Evolutionary conservation across 306 rosid genomes (phyloP).

Genomic region (apple (Malus domestica)): DNA sequence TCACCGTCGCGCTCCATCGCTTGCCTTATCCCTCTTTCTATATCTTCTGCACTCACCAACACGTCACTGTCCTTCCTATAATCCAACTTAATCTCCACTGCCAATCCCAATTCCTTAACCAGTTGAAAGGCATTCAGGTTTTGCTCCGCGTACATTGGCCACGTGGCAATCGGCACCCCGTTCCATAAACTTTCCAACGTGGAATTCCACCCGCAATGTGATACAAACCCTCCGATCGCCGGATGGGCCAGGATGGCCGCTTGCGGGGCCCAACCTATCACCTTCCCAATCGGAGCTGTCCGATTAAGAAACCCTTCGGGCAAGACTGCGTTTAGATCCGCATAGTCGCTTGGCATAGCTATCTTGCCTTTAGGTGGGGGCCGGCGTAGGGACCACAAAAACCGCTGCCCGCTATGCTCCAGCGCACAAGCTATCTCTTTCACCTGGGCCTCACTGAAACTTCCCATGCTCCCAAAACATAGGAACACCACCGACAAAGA

Average conservation of each 20-base stretch:
- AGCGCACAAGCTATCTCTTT: constrained; percentile 1
- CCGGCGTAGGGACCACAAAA: constrained; percentile 6
- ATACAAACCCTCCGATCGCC: constrained; percentile 9
- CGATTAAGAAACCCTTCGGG: constrained; percentile 14
- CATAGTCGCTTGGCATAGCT: background rate
- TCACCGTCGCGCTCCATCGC: constrained; percentile 28
- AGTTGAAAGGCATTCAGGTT: constrained; percentile 3
- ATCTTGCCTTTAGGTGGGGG: background rate
- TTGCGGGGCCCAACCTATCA: constrained; percentile 26
- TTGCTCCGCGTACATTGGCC: constrained; percentile 20
- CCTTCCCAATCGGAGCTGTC: background rate
- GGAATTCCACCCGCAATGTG: constrained; percentile 22
- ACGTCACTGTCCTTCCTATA: background rate
- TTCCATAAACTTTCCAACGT: constrained; percentile 13
- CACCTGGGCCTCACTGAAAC: background rate
- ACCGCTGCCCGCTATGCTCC: constrained; percentile 3
- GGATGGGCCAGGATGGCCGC: constrained; percentile 14
- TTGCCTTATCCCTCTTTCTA: constrained; percentile 30
- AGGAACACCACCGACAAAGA: background rate
- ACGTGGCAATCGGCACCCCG: constrained; percentile 15
- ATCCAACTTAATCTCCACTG: constrained; percentile 4
- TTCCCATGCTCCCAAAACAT: constrained; percentile 11
- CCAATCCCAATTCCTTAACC: constrained; percentile 17
- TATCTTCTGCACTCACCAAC: constrained; percentile 17
- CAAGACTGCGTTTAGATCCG: background rate